A percentile compares a stretch with the other conserved stretches of the same genome.
phyloP scores from a whole-genome alignment of 2,329 filamentous ascomycete genomes.

The Tolypocladium pustulatum region DNA sequence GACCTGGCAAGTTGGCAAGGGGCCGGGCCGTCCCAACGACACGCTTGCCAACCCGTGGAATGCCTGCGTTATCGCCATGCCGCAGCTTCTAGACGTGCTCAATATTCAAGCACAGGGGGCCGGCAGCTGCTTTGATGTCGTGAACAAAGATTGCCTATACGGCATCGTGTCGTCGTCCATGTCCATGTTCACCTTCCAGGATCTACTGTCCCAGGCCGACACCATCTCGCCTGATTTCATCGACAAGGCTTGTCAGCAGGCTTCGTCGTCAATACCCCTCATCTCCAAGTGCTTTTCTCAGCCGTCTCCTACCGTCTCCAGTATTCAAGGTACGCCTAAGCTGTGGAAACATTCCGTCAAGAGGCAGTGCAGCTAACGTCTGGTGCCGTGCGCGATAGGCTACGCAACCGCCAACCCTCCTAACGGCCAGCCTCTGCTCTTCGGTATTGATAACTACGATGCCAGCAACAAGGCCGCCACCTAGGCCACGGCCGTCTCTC shows the following conservation, averaged over 20 bases:
- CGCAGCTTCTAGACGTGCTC: neutral
- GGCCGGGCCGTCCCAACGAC: neutral
- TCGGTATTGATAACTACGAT: neutral
- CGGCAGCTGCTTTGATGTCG: neutral
- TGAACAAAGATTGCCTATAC: neutral
- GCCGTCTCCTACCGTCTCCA: too few relatives aligned
- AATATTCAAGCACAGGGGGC: neutral
- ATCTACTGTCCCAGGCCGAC: too few relatives aligned
- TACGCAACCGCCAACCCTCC: neutral
- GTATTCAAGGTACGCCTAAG: too few relatives aligned
- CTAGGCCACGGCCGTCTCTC: neutral
- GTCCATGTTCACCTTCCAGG: too few relatives aligned
- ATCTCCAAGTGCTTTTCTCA: too few relatives aligned
- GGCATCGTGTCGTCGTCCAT: too few relatives aligned
- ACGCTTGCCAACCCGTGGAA: neutral
- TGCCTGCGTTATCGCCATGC: neutral
- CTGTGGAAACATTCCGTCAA: too few relatives aligned
- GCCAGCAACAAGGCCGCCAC: neutral
- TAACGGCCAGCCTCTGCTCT: neutral
- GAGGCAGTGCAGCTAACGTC: too few relatives aligned
- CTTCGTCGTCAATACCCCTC: too few relatives aligned
- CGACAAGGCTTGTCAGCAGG: too few relatives aligned
- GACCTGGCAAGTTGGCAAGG: neutral
- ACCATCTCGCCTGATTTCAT: too few relatives aligned
- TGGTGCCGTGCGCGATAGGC: neutral